Conservation (phyloP, 2,329 filamentous ascomycete genomes). For the Sclerotinia subarctica region DNA sequence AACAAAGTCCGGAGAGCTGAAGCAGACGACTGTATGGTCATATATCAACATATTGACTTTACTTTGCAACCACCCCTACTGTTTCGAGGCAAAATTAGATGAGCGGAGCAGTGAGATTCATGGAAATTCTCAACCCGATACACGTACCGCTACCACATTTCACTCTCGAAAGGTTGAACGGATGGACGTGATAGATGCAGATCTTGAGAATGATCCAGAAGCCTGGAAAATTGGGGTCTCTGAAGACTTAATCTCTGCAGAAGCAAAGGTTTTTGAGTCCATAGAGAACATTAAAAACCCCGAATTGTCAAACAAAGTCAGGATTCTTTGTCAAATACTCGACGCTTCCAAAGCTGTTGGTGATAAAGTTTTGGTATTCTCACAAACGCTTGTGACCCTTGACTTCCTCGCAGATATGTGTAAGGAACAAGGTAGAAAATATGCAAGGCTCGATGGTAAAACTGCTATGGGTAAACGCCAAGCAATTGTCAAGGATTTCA, state of each 20-base stretch:
- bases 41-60: slow-evolving; percentile 53
- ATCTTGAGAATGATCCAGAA: slow-evolving; percentile 30
- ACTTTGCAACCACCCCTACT: slow-evolving; percentile 56
- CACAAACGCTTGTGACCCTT: slow-evolving; percentile 66
- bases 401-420: slow-evolving; percentile 64
- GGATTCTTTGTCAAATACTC: slow-evolving; percentile 66
- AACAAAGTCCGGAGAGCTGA: slow-evolving; percentile 39
- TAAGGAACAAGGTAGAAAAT: slow-evolving; percentile 46
- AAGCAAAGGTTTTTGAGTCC: slow-evolving; percentile 16
- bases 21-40: slow-evolving; percentile 48
- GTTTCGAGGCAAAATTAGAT: slow-evolving; percentile 46
- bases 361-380: slow-evolving; percentile 81
- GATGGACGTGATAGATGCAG: slow-evolving; percentile 4
- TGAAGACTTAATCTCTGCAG: slow-evolving; percentile 29
- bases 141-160: not conserved
- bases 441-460: slow-evolving; percentile 64
- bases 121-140: slow-evolving; percentile 21
- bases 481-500: slow-evolving; percentile 65
- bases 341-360: slow-evolving; percentile 55
- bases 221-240: slow-evolving; percentile 35
- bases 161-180: not conserved
- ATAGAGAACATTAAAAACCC: slow-evolving; percentile 42
- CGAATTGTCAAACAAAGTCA: slow-evolving; percentile 63
- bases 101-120: slow-evolving; percentile 38
- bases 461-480: slow-evolving; percentile 59